Base-by-base conservation (phyloP, 2,329 filamentous ascomycete species). In the Phialophora tarda region DNA sequence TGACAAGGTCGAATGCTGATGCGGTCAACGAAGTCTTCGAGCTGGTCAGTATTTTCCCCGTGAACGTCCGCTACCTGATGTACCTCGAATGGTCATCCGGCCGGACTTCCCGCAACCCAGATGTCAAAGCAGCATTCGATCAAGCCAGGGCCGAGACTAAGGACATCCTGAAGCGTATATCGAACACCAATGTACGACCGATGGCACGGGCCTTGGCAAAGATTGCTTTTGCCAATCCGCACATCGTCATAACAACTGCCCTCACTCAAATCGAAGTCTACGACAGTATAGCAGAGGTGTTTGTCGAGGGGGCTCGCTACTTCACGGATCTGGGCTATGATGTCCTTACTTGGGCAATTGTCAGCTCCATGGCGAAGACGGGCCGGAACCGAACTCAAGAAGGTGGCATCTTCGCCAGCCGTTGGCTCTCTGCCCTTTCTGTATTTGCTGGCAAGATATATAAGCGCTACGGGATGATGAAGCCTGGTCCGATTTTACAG, bases 81-180 rank as follows among this genome's bases (percentile, higher is more conserved):
- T 99, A 99, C 75, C 88, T 92, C 0, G 93, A 97, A 77, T 99
- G 95, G 92, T 94, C 92, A 73, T 88, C 88, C 70, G 92, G 93
- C 3, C 85, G 88, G 71, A 91, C 86, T 2, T 95, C 92, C 4
- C 85, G 92, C 34, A 79, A 90, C 28, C 90, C 92, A 3, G 88
- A 92, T 55, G 90, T 98, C 78, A 89, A 88, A 73, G 81, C 85
- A 28, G 92, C 91, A 1, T 97, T 97, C 76, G 87, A 90, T 41
- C 85, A 88, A 69, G 90, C 93, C 11, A 87, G 85, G 58, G 83
- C 89, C 0, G 91, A 97, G 76, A 97, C 94, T 0, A 88, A 91
- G 71, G 88, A 92, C 71, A 90, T 92, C 4, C 88, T 99, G 78
- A 97, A 97, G 78, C 88, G 94, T 26, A 86, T 99, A 38, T 95